A percentile compares a stretch with the other conserved stretches of the same genome.
These are phyloP conservation scores for Starmera pachycereana DNA, from an alignment of 805 yeast genomes.

Conservation along the genomic window DNA sequence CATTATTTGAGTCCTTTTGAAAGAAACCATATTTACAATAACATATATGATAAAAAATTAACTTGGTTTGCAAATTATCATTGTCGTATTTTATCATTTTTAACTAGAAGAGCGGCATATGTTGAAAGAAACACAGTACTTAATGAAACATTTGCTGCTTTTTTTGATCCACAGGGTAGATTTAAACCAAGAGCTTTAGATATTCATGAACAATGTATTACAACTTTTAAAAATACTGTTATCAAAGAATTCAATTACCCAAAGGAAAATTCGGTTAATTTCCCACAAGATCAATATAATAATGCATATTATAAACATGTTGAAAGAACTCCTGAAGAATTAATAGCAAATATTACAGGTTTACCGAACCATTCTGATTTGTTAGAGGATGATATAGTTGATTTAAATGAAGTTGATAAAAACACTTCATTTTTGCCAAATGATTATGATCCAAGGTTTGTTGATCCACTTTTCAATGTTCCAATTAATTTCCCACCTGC, in stretches of 20 bases:
- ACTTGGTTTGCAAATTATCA: conserved; percentile 9
- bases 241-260: conserved; percentile 14
- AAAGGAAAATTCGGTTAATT: conserved; percentile 3
- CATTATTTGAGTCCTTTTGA: conserved; percentile 7
- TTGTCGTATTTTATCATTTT: conserved; percentile 13
- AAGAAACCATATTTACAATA: conserved; percentile 1
- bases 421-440: conserved; percentile 7
- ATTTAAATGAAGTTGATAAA: conserved; percentile 5
- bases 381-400: not conserved
- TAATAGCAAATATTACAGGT: too few species aligned
- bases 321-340: too few species aligned
- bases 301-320: too few species aligned
- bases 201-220: conserved; percentile 13
- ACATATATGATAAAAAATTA: conserved; percentile 2
- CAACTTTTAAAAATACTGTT: conserved; percentile 6
- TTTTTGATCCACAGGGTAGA: conserved; percentile 5
- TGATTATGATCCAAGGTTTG: conserved; percentile 17
- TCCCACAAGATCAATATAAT: not conserved
- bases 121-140: conserved; percentile 9
- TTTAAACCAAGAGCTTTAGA: conserved; percentile 11
- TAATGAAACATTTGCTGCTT: conserved; percentile 13
- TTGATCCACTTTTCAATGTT: conserved; percentile 12
- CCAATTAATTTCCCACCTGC: conserved; percentile 8
- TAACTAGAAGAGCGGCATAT: conserved; percentile 11
- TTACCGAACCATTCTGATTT: not conserved